phyloP scores from a whole-genome alignment of 73 alveolate species.

The Paraurostyla sp. region DNA sequence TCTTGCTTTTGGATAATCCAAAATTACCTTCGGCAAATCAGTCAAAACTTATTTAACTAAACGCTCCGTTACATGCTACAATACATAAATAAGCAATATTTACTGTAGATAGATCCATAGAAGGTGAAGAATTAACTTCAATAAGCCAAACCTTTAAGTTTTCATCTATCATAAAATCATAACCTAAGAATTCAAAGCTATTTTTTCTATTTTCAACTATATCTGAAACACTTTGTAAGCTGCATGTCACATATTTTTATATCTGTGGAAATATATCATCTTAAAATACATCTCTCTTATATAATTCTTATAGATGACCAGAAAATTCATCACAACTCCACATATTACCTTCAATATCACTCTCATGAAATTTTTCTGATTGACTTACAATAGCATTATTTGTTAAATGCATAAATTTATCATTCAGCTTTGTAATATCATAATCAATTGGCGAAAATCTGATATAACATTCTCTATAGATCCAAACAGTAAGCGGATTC shows the following conservation, averaged over 20 bases:
- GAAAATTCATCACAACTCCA: slow-evolving; percentile 94
- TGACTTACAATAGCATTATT: slow-evolving; percentile 85
- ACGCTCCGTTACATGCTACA: slow-evolving; percentile 63
- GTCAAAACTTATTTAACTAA: slow-evolving; percentile 50
- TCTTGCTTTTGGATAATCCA: slow-evolving; percentile 72
- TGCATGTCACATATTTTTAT: slow-evolving; percentile 47
- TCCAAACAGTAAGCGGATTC: slow-evolving; percentile 91
- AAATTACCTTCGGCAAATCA: slow-evolving; percentile 60
- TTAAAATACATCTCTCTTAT: slow-evolving; percentile 56
- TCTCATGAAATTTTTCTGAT: slow-evolving; percentile 80
- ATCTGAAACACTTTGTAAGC: slow-evolving; percentile 71
- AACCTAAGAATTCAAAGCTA: slow-evolving; percentile 86
- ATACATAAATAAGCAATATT: neutral
- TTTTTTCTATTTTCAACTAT: slow-evolving; percentile 68
- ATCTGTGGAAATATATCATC: slow-evolving; percentile 61
- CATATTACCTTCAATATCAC: slow-evolving; percentile 91
- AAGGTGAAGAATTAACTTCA: slow-evolving; percentile 90
- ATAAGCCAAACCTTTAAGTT: slow-evolving; percentile 84
- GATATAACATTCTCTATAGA: slow-evolving; percentile 81
- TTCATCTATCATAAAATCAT: slow-evolving; percentile 88
- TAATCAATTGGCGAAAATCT: slow-evolving; percentile 89
- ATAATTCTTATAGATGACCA: slow-evolving; percentile 66
- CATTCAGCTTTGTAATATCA: slow-evolving; percentile 73
- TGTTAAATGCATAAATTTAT: slow-evolving; percentile 74
- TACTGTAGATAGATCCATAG: slow-evolving; percentile 75